Evolutionary conservation across 208 protist genomes (phyloP), one percentile per base, ranked within the genome.

Genomic region (Spongospora subterranea): DNA sequence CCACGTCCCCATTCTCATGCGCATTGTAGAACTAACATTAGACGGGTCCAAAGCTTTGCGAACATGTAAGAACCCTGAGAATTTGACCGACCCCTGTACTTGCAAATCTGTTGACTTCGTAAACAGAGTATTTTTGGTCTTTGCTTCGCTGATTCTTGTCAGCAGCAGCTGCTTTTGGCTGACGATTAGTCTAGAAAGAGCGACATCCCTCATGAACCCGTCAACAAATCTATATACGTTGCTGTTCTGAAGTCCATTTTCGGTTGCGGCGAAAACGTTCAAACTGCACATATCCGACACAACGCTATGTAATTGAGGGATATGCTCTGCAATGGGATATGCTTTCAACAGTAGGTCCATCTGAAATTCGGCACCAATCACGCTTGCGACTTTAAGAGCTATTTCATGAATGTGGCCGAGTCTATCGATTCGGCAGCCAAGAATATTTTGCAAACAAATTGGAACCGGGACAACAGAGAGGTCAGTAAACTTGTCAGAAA

Each of bases 331-430:
- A 43, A 82, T 82, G 17, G 71, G 71, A n/a, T 82, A 82, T n/a
- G 71, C 35, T 43, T 82, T 82, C n/a, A 35, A 45, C 6, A 82
- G 71, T 43, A 82, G 71, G 71, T 82, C 71, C 71, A 82, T 82
- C 71, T 82, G 71, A n/a, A 82, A 82, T 35, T 82, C 71, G 71
- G 6, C 35, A 20, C 71, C 71, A 35, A 82, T 82, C 35, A 82
- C 71, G 71, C 71, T 82, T 6, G 71, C 71, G 71, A 82, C 71
- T 43, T 82, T 82, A 13, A 82, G 71, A 35, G 71, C 71, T 6
- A 82, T 82, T n/a, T 82, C 71, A 43, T 82, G 71, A 43, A 82
- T 82, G 71, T 82, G 71, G 6, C 71, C 71, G 13, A 82, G 71
- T 20, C 71, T 6, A 43, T 82, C 71, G n/a, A 82, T 82, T n/a